Evolutionary conservation across 2,329 filamentous ascomycete species (phyloP).

Genomic region (Sclerotinia glacialis): DNA sequence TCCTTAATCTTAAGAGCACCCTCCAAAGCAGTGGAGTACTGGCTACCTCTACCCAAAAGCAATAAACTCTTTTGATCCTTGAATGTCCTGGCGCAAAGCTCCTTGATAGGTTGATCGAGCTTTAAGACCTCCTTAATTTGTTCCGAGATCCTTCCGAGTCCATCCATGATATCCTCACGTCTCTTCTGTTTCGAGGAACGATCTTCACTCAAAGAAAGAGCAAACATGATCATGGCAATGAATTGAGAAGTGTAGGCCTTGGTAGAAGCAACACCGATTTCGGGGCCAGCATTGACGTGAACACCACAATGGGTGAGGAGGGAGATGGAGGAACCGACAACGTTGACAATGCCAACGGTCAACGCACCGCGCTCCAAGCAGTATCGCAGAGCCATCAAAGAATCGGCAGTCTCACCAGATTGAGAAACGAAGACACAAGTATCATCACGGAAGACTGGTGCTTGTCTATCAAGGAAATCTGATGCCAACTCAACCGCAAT

Average conservation of each 20-base stretch:
- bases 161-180: slow-evolving; percentile 94
- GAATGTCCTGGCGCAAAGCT: slow-evolving; percentile 86
- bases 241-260: slow-evolving; percentile 99
- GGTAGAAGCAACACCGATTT: slow-evolving; percentile 98
- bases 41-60: slow-evolving; percentile 88
- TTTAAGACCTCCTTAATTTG: slow-evolving; percentile 92
- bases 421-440: slow-evolving; percentile 99
- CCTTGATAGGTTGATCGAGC: slow-evolving; percentile 91
- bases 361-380: slow-evolving; percentile 95
- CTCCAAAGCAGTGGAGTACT: slow-evolving; percentile 96
- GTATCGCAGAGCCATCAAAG: slow-evolving; percentile 93
- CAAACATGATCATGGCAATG: slow-evolving; percentile 99
- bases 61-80: slow-evolving; percentile 96
- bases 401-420: slow-evolving; percentile 97
- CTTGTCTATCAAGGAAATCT: slow-evolving; percentile 94
- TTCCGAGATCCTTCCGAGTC: slow-evolving; percentile 78
- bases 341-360: slow-evolving; percentile 97
- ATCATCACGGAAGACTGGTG: slow-evolving; percentile 98
- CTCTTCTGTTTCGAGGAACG: slow-evolving; percentile 90
- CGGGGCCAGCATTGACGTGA: slow-evolving; percentile 97
- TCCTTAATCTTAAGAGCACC: slow-evolving; percentile 99
- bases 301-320: slow-evolving; percentile 99
- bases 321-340: slow-evolving; percentile 97
- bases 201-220: slow-evolving; percentile 92
- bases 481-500: slow-evolving; percentile 96